Percentiles rank a stretch among this genome's conserved stretches.
phyloP scores from a whole-genome alignment of 768 basidiomycete species.

The Suillus americanus region DNA sequence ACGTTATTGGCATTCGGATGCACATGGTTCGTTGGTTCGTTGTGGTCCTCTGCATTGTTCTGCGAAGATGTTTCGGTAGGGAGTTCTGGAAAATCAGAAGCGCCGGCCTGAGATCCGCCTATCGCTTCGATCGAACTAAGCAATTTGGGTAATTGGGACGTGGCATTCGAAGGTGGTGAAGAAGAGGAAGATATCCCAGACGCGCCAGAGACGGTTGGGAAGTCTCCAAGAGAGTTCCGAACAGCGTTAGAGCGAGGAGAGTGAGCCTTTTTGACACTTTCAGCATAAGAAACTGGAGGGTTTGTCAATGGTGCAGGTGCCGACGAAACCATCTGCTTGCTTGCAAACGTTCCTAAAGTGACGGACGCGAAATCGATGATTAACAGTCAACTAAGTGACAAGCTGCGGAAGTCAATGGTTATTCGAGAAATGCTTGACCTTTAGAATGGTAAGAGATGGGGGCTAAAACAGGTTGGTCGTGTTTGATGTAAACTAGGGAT shows the following conservation, averaged over 20 bases:
- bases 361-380: background rate
- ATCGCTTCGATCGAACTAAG: background rate
- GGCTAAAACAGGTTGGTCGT: background rate
- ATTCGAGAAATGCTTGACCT: background rate
- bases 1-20: constrained; percentile 11
- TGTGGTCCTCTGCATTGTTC: background rate
- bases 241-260: constrained; percentile 26
- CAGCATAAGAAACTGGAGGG: constrained; percentile 56
- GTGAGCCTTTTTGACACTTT: constrained; percentile 51
- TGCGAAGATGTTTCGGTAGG: constrained; percentile 1
- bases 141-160: background rate
- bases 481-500: background rate
- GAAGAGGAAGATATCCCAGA: constrained; percentile 8
- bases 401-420: background rate
- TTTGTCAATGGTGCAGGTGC: constrained; percentile 29
- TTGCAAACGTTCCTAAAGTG: constrained; percentile 1
- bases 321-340: constrained; percentile 29
- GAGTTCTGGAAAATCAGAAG: constrained; percentile 3
- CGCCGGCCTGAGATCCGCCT: background rate
- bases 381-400: background rate
- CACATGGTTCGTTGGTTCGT: constrained; percentile 2
- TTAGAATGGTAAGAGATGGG: background rate
- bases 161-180: constrained; percentile 10
- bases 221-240: constrained; percentile 9
- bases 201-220: constrained; percentile 3